Evolutionary conservation across 768 basidiomycete genomes (phyloP).

Genomic region (Lactarius sanguifluus): DNA sequence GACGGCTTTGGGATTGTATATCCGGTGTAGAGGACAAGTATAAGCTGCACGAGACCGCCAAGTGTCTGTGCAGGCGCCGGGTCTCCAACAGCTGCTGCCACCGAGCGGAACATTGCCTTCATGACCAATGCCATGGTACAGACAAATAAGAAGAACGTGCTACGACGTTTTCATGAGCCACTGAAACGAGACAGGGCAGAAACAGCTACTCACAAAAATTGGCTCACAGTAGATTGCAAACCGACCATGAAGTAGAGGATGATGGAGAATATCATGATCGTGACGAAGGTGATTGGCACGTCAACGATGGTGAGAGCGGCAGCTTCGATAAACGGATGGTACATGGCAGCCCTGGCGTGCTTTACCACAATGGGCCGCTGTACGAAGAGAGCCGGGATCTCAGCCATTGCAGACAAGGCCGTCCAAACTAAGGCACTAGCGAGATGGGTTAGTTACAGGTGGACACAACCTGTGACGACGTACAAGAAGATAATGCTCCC

Average conservation of each 20-base stretch:
- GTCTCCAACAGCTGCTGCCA: constrained; percentile 59
- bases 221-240: constrained; percentile 51
- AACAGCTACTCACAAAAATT: constrained; percentile 60
- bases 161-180: constrained; percentile 32
- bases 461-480: constrained; percentile 28
- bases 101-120: constrained; percentile 71
- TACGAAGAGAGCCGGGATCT: constrained; percentile 55
- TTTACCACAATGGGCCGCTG: constrained; percentile 61
- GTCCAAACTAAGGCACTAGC: constrained; percentile 56
- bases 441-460: background rate
- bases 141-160: constrained; percentile 60
- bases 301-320: constrained; percentile 62
- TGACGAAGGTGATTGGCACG: constrained; percentile 54
- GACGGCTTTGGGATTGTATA: constrained; percentile 59
- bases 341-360: constrained; percentile 61
- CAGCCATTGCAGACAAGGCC: constrained; percentile 59
- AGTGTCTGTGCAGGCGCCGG: constrained; percentile 64
- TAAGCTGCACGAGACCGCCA: constrained; percentile 51
- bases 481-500: constrained; percentile 79
- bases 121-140: constrained; percentile 60
- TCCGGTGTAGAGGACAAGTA: constrained; percentile 57
- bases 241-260: constrained; percentile 64
- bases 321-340: constrained; percentile 55
- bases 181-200: background rate
- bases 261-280: constrained; percentile 46